These are phyloP conservation scores for Nymphaea colorata DNA, from an alignment of 164 flowering plant genomes.

Conservation along the genomic window DNA sequence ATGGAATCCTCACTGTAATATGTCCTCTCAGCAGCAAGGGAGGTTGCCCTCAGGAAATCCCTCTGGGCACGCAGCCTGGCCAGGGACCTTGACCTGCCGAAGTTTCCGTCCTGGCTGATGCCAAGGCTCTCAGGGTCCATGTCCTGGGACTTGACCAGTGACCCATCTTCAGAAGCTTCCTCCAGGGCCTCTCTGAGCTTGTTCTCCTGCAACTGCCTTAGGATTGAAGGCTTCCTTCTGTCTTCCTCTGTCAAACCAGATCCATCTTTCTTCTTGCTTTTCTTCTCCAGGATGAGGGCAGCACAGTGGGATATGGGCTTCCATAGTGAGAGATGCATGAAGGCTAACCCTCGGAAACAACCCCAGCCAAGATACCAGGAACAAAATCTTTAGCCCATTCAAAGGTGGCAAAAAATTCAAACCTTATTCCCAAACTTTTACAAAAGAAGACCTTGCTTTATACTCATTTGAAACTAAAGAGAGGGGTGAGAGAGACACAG, in stretches of 20 bases:
- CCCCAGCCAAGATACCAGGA: constrained; percentile 11
- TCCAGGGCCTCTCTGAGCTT: constrained; percentile 88
- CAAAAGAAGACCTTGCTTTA: no score
- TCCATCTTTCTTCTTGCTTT: constrained; percentile 47
- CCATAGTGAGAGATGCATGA: constrained; percentile 74
- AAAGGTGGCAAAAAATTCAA: neutral
- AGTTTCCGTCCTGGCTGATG: constrained; percentile 25
- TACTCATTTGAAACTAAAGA: no score
- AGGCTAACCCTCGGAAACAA: constrained; percentile 9
- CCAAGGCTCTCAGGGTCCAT: constrained; percentile 32
- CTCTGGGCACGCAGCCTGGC: constrained; percentile 52
- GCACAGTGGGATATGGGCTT: constrained; percentile 88
- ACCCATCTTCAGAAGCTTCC: constrained; percentile 90
- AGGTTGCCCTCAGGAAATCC: constrained; percentile 50
- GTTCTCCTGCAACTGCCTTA: constrained; percentile 57
- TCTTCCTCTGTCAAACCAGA: constrained; percentile 31
- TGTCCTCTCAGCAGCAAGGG: constrained; percentile 47
- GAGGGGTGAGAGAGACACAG: no score
- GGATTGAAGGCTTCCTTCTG: constrained; percentile 35
- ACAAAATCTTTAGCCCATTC: constrained; percentile 17
- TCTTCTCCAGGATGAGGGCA: constrained; percentile 61
- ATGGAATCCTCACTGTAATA: constrained; percentile 34
- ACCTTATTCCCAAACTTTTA: neutral
- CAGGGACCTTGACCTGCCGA: constrained; percentile 48
- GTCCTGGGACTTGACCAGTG: constrained; percentile 51